A percentile compares a stretch with the other conserved stretches of the same genome.
Evolutionary conservation across 2,329 filamentous ascomycete genomes (phyloP).

Genomic region (Pseudopithomyces maydicus): DNA sequence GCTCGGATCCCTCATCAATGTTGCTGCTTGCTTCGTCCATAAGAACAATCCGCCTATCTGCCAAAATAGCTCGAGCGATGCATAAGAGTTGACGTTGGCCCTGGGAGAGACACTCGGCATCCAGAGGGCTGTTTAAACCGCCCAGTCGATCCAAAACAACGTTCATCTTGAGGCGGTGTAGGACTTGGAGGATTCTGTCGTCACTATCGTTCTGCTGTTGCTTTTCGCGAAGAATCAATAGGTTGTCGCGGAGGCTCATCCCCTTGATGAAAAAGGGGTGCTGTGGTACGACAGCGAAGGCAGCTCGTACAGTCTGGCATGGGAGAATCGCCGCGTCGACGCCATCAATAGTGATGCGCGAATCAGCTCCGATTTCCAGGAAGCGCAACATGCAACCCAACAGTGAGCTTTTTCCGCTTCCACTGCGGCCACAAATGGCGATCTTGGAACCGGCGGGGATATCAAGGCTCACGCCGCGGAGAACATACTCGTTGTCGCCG

Average conservation of each 20-base stretch:
- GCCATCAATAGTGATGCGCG: slow-evolving; percentile 49
- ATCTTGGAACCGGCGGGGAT: slow-evolving; percentile 52
- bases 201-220: background rate
- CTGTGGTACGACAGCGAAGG: slow-evolving; percentile 52
- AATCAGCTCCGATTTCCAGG: slow-evolving; percentile 37
- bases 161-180: background rate
- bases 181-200: background rate
- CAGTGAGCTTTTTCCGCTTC: slow-evolving; percentile 44
- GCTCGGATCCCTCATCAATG: slow-evolving; percentile 62
- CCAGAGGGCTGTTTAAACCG: slow-evolving; percentile 55
- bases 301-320: slow-evolving; percentile 46
- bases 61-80: slow-evolving; percentile 8
- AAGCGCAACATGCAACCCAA: slow-evolving; percentile 52
- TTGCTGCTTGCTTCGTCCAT: slow-evolving; percentile 38
- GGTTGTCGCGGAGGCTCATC: background rate
- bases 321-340: slow-evolving; percentile 49
- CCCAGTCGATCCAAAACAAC: background rate
- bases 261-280: slow-evolving; percentile 50
- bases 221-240: background rate
- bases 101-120: slow-evolving; percentile 54
- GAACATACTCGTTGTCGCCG: slow-evolving; percentile 25
- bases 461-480: slow-evolving; percentile 49
- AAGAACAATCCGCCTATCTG: slow-evolving; percentile 17
- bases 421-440: slow-evolving; percentile 56
- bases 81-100: background rate